These are phyloP conservation scores for Lipomyces spencermartinsiae DNA, from an alignment of 805 yeast species.

Conservation along the genomic window DNA sequence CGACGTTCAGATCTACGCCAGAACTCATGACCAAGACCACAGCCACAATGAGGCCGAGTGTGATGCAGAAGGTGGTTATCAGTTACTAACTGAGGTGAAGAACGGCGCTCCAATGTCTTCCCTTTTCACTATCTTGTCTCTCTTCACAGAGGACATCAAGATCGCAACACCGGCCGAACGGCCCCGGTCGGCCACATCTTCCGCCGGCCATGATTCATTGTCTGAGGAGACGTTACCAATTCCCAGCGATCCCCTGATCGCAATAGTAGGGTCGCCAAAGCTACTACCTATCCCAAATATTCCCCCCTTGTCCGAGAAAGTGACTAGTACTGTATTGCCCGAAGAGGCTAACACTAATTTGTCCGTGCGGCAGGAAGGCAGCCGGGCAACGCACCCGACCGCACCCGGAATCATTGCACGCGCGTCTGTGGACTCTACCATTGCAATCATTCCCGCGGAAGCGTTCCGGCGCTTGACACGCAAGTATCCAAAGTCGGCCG, in stretches of 20 bases:
- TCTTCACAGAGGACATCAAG: conserved; percentile 62
- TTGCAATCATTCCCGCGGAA: conserved; percentile 87
- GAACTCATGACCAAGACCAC: conserved; percentile 47
- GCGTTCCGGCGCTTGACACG: conserved; percentile 75
- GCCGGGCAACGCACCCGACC: neutral
- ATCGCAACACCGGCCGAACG: conserved; percentile 22
- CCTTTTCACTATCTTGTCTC: conserved; percentile 74
- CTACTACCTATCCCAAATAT: conserved; percentile 25
- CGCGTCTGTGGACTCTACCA: conserved; percentile 77
- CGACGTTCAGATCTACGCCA: conserved; percentile 75
- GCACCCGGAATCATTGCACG: conserved; percentile 64
- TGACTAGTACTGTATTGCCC: neutral
- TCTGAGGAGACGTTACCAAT: conserved; percentile 23
- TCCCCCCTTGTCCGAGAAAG: conserved; percentile 26
- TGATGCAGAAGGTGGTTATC: conserved; percentile 27
- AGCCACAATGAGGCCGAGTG: conserved; percentile 9
- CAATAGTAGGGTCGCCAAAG: neutral
- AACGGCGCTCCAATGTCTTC: conserved; percentile 76
- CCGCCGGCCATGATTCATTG: conserved; percentile 7
- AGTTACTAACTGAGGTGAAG: conserved; percentile 41
- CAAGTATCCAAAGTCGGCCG: conserved; percentile 85
- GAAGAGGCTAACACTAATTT: neutral
- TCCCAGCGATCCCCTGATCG: conserved; percentile 11
- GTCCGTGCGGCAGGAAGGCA: neutral
- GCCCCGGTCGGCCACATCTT: conserved; percentile 5